Percentiles rank a stretch among this genome's conserved stretches.
Conservation (phyloP, 2,329 filamentous ascomycete species). For the Scedosporium apiospermum region DNA sequence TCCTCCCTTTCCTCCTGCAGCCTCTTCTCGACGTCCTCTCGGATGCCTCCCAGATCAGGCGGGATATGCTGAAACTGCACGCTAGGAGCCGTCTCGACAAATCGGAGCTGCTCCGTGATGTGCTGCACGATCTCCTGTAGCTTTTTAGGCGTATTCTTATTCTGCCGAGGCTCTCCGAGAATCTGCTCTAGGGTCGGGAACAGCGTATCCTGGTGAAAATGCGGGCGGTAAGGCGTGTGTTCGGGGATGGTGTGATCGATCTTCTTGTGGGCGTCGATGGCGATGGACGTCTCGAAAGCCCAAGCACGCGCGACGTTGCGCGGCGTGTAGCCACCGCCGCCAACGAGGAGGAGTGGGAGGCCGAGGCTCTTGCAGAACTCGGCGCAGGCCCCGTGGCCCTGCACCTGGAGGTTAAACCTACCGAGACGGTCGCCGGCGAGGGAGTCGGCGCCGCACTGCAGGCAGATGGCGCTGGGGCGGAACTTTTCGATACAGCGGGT, state of each 20-base stretch:
- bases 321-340: constrained; percentile 92
- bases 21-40: constrained; percentile 59
- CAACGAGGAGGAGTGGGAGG: constrained; percentile 80
- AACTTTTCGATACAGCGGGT: constrained; percentile 71
- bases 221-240: constrained; percentile 76
- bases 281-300: constrained; percentile 93
- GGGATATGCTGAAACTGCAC: constrained; percentile 77
- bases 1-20: constrained; percentile 57
- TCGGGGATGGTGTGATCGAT: constrained; percentile 66
- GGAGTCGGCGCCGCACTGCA: constrained; percentile 94
- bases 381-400: constrained; percentile 87
- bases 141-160: constrained; percentile 70
- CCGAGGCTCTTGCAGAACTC: constrained; percentile 74
- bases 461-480: constrained; percentile 79
- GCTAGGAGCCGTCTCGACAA: constrained; percentile 75
- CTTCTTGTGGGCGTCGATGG: constrained; percentile 62
- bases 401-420: constrained; percentile 93
- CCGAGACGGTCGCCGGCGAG: constrained; percentile 88
- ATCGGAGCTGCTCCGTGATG: constrained; percentile 76
- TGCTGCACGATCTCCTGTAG: constrained; percentile 67
- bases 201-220: constrained; percentile 80
- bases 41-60: constrained; percentile 59
- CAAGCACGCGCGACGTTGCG: constrained; percentile 93
- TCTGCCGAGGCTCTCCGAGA: constrained; percentile 58
- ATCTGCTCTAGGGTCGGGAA: constrained; percentile 78